Percentiles rank a stretch among this genome's conserved stretches.
Evolutionary conservation across 1,139 yeast species (phyloP).

Genomic region (Protomyces pachydermus): DNA sequence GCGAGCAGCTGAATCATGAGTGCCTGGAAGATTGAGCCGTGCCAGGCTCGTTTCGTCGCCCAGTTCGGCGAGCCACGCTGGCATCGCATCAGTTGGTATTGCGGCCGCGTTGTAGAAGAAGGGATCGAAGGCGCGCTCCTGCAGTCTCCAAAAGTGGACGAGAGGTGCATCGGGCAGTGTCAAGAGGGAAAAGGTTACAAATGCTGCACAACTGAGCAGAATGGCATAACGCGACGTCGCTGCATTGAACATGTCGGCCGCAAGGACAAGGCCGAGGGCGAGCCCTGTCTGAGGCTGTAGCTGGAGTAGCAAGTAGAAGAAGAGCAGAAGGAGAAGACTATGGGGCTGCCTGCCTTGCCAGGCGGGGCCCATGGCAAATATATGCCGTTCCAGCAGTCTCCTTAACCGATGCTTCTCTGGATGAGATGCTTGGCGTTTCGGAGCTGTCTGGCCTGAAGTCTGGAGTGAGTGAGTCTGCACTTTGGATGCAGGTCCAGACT

Average conservation of each 20-base stretch:
- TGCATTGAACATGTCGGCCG: neutral
- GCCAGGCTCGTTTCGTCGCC: conserved; percentile 6
- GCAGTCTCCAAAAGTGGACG: neutral
- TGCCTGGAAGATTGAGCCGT: conserved; percentile 13
- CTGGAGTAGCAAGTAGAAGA: neutral
- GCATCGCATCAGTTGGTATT: neutral
- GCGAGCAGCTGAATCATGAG: conserved; percentile 21
- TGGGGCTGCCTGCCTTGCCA: too few relatives aligned
- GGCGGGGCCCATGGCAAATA: too few relatives aligned
- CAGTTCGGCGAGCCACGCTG: conserved; percentile 5
- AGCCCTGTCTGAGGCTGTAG: neutral
- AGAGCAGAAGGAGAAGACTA: neutral
- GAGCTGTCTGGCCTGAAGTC: too few relatives aligned
- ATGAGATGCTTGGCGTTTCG: too few relatives aligned
- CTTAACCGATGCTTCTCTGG: too few relatives aligned
- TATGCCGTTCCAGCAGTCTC: too few relatives aligned
- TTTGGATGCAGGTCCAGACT: too few relatives aligned
- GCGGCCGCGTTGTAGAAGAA: neutral
- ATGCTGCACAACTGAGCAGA: neutral
- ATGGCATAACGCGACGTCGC: neutral
- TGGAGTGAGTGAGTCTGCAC: too few relatives aligned
- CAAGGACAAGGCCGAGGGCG: neutral
- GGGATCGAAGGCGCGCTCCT: neutral
- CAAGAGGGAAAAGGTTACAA: neutral
- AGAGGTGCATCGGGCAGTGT: neutral